Percentiles rank a stretch among this genome's conserved stretches.
Conservation (phyloP, 176 grass and related monocot genomes). For the Chrysopogon serrulatus region DNA sequence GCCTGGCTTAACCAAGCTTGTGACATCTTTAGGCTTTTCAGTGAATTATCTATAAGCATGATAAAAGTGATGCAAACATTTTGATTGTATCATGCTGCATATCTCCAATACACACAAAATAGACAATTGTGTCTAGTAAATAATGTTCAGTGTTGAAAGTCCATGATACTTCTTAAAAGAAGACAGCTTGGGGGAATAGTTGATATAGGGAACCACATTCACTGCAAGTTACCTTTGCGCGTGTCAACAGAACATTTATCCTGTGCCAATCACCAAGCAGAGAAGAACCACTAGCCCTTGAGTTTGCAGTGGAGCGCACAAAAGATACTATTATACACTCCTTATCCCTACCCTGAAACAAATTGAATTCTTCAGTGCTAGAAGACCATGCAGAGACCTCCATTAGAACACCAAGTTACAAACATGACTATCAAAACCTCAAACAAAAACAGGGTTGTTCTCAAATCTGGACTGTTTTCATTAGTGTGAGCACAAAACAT, state of each 20-base stretch:
- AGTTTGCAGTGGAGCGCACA: constrained; percentile 62
- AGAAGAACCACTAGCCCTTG: constrained; percentile 56
- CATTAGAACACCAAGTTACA: neutral
- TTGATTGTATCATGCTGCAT: neutral
- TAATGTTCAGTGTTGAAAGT: neutral
- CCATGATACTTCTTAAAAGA: neutral
- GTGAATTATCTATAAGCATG: neutral
- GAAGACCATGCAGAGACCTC: neutral
- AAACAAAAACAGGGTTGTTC: constrained; percentile 14
- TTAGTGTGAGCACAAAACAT: neutral
- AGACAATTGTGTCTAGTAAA: neutral
- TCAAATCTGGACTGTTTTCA: neutral
- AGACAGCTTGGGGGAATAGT: neutral
- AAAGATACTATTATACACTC: constrained; percentile 94
- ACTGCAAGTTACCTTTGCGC: constrained; percentile 64
- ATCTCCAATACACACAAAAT: neutral
- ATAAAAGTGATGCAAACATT: neutral
- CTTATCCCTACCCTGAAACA: constrained; percentile 90
- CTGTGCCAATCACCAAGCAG: constrained; percentile 97
- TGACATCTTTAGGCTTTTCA: neutral
- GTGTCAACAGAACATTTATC: constrained; percentile 88
- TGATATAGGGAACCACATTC: neutral
- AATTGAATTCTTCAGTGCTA: constrained; percentile 7
- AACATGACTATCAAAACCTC: constrained; percentile 1
- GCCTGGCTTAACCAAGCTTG: neutral